These are phyloP conservation scores for Fusarium sulawesiense DNA, from an alignment of 2,329 filamentous ascomycete species.

Conservation along the genomic window DNA sequence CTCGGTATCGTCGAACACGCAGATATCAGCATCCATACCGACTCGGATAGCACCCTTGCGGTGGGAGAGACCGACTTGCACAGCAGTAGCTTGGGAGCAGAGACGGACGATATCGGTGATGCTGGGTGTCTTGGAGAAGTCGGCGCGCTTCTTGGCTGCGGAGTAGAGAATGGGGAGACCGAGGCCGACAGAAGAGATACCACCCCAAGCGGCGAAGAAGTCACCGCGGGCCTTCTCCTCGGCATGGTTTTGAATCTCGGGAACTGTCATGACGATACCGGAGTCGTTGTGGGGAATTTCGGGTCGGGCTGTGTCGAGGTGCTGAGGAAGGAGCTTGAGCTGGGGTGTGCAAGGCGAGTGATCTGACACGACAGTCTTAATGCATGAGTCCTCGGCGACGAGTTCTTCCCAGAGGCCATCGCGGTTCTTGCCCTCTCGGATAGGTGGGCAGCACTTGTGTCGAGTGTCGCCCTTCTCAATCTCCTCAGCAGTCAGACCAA, in stretches of 20 bases:
- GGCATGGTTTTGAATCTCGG: conserved; percentile 46
- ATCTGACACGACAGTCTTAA: conserved; percentile 92
- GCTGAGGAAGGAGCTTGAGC: conserved; percentile 84
- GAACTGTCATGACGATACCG: conserved; percentile 61
- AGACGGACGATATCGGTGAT: conserved; percentile 85
- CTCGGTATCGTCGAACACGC: conserved; percentile 88
- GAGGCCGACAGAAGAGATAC: conserved; percentile 92
- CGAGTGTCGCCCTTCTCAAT: conserved; percentile 87
- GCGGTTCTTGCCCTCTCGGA: conserved; percentile 83
- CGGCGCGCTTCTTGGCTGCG: conserved; percentile 71
- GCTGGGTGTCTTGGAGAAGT: conserved; percentile 58
- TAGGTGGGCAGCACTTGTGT: conserved; percentile 96
- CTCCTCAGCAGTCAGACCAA: conserved; percentile 83
- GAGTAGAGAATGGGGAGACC: conserved; percentile 93
- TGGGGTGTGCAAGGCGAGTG: conserved; percentile 97
- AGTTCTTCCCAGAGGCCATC: conserved; percentile 90
- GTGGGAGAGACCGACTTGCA: conserved; percentile 85
- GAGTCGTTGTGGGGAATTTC: conserved; percentile 64
- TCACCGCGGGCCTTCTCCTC: conserved; percentile 70
- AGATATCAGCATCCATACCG: conserved; percentile 90
- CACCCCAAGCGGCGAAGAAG: conserved; percentile 97
- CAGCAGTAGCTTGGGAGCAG: conserved; percentile 87
- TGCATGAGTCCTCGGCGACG: conserved; percentile 75
- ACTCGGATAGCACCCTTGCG: conserved; percentile 80
- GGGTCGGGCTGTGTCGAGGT: conserved; percentile 58